Conservation (phyloP, 257 asterid species). For the Lycium ferocissimum region DNA sequence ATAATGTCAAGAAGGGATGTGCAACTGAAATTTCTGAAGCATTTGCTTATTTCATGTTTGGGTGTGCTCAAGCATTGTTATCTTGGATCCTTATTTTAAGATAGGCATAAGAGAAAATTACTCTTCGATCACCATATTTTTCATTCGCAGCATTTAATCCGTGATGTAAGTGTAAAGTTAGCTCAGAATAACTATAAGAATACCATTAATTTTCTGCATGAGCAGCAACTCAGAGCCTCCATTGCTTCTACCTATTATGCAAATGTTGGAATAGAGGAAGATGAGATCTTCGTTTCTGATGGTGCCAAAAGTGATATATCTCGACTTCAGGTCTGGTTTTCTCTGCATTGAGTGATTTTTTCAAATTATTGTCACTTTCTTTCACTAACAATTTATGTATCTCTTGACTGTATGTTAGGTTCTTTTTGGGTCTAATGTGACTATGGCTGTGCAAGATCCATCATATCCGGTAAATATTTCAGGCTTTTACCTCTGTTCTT, state of each 20-base stretch:
- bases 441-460: slow-evolving; percentile 99
- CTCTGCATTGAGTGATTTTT: background rate
- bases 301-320: slow-evolving; percentile 99
- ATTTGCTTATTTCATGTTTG: background rate
- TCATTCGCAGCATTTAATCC: background rate
- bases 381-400: slow-evolving; percentile 24
- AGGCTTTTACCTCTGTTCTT: slow-evolving; percentile 23
- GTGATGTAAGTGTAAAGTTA: background rate
- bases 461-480: slow-evolving; percentile 82
- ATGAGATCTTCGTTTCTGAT: slow-evolving; percentile 95
- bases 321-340: slow-evolving; percentile 77
- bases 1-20: background rate
- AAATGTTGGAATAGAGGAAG: slow-evolving; percentile 84
- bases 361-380: background rate
- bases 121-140: background rate
- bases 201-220: background rate
- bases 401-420: slow-evolving; percentile 56
- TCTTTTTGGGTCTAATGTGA: slow-evolving; percentile 87
- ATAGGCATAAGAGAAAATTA: background rate
- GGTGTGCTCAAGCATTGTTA: background rate
- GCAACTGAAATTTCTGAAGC: background rate
- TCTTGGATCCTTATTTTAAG: background rate
- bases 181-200: background rate
- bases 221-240: slow-evolving; percentile 84
- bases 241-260: slow-evolving; percentile 84